phyloP scores from a whole-genome alignment of 345 rosid genomes.

The Kandelia obovata region DNA sequence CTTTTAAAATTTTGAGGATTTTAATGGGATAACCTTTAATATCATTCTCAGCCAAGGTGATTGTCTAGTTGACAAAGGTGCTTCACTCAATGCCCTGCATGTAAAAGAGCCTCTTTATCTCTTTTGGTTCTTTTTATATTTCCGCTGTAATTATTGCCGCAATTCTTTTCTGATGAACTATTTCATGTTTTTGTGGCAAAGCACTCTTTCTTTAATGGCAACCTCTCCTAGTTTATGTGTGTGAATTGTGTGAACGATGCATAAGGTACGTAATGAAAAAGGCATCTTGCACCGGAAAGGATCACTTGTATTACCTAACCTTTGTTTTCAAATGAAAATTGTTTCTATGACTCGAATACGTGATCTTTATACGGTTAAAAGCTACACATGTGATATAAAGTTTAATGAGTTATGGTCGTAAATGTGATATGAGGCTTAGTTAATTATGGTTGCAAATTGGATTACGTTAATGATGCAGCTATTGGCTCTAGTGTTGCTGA shows the following conservation, averaged over 20 bases:
- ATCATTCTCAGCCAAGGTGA: conserved; percentile 43
- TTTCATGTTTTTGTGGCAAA: neutral
- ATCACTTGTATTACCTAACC: neutral
- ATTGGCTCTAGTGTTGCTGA: conserved; percentile 31
- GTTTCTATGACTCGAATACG: too few species aligned
- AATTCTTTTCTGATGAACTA: conserved; percentile 4
- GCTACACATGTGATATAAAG: too few species aligned
- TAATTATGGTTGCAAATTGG: neutral
- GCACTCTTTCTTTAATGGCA: conserved; percentile 3
- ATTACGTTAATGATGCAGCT: conserved; percentile 17
- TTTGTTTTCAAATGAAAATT: neutral
- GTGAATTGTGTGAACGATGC: too few species aligned
- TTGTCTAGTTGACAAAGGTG: conserved; percentile 37
- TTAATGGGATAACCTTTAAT: conserved; percentile 28
- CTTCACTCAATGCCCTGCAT: conserved; percentile 17
- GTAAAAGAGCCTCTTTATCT: conserved; percentile 11
- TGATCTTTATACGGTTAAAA: too few species aligned
- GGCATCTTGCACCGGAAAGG: too few species aligned
- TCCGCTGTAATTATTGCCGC: conserved; percentile 13
- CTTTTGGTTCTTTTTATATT: conserved; percentile 9
- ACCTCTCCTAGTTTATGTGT: too few species aligned
- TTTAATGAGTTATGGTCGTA: too few species aligned
- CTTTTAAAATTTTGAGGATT: conserved; percentile 11
- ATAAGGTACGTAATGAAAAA: too few species aligned
- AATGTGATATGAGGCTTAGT: too few species aligned